Conservation (phyloP, 2,329 filamentous ascomycete genomes). For the Lachnum nothofagi region DNA sequence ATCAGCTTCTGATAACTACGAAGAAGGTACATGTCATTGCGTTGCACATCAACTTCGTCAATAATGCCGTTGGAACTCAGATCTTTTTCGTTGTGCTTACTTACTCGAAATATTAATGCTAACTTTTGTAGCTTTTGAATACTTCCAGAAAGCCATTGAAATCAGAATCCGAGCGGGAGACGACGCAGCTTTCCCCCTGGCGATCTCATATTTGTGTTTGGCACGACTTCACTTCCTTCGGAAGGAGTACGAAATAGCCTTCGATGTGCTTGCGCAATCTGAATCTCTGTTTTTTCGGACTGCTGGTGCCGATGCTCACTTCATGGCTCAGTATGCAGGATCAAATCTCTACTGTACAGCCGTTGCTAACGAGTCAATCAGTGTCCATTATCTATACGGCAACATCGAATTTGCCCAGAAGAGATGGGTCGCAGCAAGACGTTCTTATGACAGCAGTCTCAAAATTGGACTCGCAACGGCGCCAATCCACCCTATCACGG, state of each 20-base stretch:
- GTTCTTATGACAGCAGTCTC: slow-evolving; percentile 11
- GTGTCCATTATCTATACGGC: slow-evolving; percentile 20
- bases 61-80: too few species aligned
- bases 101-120: too few species aligned
- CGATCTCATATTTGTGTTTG: slow-evolving; percentile 17
- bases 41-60: too few species aligned
- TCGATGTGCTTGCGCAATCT: slow-evolving; percentile 8
- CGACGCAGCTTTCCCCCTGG: slow-evolving; percentile 12
- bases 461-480: slow-evolving; percentile 13
- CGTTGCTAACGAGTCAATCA: background rate
- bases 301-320: slow-evolving; percentile 12
- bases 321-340: slow-evolving; percentile 14
- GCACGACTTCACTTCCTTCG: slow-evolving; percentile 9
- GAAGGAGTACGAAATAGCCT: slow-evolving; percentile 8
- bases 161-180: slow-evolving; percentile 16
- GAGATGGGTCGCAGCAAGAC: slow-evolving; percentile 6
- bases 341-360: background rate
- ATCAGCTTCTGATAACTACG: slow-evolving; percentile 12
- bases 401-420: slow-evolving; percentile 18
- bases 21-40: slow-evolving; percentile 8
- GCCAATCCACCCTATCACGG: slow-evolving; percentile 19
- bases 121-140: background rate
- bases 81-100: too few species aligned
- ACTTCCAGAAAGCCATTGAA: slow-evolving; percentile 16
- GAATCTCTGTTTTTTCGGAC: slow-evolving; percentile 17